These are phyloP conservation scores for Psilocybe cyanescens DNA, from an alignment of 768 basidiomycete species.

Conservation along the genomic window DNA sequence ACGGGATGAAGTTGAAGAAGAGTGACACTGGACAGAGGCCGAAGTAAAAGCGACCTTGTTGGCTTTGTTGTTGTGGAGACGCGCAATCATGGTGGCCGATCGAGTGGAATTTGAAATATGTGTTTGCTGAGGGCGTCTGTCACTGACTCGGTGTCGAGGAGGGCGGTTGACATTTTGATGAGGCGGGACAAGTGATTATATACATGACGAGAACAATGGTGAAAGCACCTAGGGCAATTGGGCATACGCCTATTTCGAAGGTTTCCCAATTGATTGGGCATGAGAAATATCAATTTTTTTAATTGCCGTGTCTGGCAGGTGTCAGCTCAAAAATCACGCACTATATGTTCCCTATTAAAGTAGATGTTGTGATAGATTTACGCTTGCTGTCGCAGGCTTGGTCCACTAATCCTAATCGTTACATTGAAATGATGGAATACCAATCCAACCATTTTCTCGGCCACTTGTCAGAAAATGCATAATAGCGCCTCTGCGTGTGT, in stretches of 20 bases:
- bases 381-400: background rate
- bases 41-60: slow-evolving; percentile 9
- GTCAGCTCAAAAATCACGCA: background rate
- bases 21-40: background rate
- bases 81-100: slow-evolving; percentile 14
- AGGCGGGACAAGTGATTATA: slow-evolving; percentile 3
- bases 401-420: background rate
- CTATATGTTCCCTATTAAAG: slow-evolving; percentile 2
- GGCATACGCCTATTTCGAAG: slow-evolving; percentile 2
- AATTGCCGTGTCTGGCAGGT: slow-evolving; percentile 10
- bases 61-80: slow-evolving; percentile 21
- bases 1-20: background rate
- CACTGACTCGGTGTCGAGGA: slow-evolving; percentile 1
- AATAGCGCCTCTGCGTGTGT: too few species aligned
- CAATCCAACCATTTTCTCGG: background rate
- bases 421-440: too few species aligned
- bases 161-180: slow-evolving; percentile 6
- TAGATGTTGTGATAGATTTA: background rate
- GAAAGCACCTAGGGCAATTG: background rate
- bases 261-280: background rate
- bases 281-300: background rate
- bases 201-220: slow-evolving; percentile 13
- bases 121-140: background rate
- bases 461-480: too few species aligned
- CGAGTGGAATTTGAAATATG: slow-evolving; percentile 4